Base-by-base conservation (phyloP, 345 rosid species). In the Acer campestre region DNA sequence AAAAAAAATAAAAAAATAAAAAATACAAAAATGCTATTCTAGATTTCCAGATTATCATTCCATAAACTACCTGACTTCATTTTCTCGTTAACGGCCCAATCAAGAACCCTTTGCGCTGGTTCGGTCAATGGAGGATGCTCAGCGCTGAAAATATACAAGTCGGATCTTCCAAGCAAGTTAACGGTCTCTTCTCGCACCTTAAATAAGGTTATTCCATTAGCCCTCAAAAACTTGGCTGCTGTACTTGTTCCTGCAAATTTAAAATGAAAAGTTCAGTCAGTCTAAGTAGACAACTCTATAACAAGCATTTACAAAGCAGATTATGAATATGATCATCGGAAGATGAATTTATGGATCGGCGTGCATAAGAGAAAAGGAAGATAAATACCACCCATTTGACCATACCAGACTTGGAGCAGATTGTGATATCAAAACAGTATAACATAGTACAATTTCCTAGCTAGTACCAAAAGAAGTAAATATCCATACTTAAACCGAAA, bases 111-210 rank as follows among this genome's bases (percentile, higher is more conserved):
- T 82, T 86, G 98, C 69, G 98, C 97, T 20, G 86, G 98, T 82
- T 85, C 91, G 1, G 99, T 93, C 72, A 92, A 78, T 58, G 99
- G 97, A 74, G 97, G 97, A 82, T 86, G 90, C 92, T 89, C 94
- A 4, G 97, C 96, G 81, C 92, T 87, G 86, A 83, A 86, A 83
- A 76, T 86, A 77, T 78, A 89, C 91, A 93, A 70, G 74, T 95
- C 96, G 16, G 96, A 88, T 84, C 84, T 93, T 81, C 99, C 98
- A 9, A 95, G 95, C 75, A 95, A 81, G 76, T 80, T 83, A 40
- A 95, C 61, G 0, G 82, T 88, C 85, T 91, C 99, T 31, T 92
- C 93, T 67, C 89, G 86, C 73, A 93, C 92, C 83, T 91, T 89
- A 76, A 87, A 87, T 70, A 88, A 86, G 6, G 98, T 92, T 70